Percentiles rank a stretch among this genome's conserved stretches.
phyloP scores from a whole-genome alignment of 768 basidiomycete genomes.

The Sporobolomyces pararoseus region DNA sequence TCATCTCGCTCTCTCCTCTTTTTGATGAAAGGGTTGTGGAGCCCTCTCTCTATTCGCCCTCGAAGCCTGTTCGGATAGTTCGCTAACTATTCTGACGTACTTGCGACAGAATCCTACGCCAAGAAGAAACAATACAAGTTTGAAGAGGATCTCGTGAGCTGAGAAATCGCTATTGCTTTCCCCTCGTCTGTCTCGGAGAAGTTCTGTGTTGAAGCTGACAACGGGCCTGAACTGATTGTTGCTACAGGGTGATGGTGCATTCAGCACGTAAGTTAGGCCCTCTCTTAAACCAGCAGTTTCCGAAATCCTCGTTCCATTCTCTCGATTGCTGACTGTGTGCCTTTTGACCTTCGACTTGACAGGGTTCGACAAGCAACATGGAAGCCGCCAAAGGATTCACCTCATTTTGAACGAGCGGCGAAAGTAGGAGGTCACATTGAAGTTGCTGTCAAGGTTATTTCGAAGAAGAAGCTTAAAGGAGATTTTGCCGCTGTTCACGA shows the following conservation, averaged over 20 bases:
- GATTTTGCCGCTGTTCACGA: slow-evolving; percentile 65
- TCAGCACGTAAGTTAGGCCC: slow-evolving; percentile 59
- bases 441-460: slow-evolving; percentile 61
- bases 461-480: slow-evolving; percentile 80
- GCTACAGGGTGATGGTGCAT: slow-evolving; percentile 81
- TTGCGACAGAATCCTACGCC: slow-evolving; percentile 56
- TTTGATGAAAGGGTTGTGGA: neutral
- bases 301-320: neutral
- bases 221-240: too few species aligned
- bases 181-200: slow-evolving; percentile 58
- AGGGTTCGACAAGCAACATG: slow-evolving; percentile 64
- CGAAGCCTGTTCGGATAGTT: neutral
- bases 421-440: slow-evolving; percentile 45
- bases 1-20: neutral
- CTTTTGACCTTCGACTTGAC: neutral
- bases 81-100: neutral
- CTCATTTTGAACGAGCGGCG: slow-evolving; percentile 39
- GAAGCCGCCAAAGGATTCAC: slow-evolving; percentile 46
- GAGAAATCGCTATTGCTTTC: neutral
- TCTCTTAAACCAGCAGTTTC: neutral
- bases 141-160: slow-evolving; percentile 36
- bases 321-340: neutral
- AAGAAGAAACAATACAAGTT: slow-evolving; percentile 67
- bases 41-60: neutral
- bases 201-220: too few species aligned